Evolutionary conservation across 2,329 filamentous ascomycete species (phyloP), one percentile per base, ranked within the genome.

Genomic region (Neopestalotiopsis rosae): DNA sequence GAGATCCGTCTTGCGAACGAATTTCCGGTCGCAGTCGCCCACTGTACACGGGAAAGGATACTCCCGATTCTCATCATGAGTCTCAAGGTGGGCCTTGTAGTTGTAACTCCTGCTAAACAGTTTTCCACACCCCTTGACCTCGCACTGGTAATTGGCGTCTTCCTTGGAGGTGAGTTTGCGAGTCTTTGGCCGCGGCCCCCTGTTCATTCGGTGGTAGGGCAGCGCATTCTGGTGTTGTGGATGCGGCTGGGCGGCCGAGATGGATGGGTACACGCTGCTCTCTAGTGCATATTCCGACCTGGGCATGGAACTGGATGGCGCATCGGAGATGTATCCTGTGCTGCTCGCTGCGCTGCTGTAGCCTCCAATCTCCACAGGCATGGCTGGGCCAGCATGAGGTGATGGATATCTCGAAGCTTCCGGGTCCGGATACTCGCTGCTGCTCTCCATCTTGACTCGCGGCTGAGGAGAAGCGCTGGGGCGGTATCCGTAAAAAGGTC

Each of bases 61-160:
- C 74, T 89, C 88, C 68, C 92, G 87, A 69, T 88, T 87, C 14
- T 93, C 90, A 76, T 96, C 90, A 76, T 97, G 94, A 1, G 91
- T 95, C 76, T 95, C 91, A 86, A 95, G 87, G 78, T 97, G 94
- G 38, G 94, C 92, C 76, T 93, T 94, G 82, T 91, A 94, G 81
- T 97, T 97, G 83, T 95, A 97, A 75, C 89, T 91, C 71, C 94
- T 86, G 72, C 93, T 93, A 78, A 97, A 97, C 17, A 91, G 87
- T 78, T 92, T 93, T 6, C 91, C 90, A 76, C 94, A 97, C 1
- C 90, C 85, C 69, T 90, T 86, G 45, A 90, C 83, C 67, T 86
- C 83, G 77, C 94, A 97, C 71, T 88, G 85, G 79, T 89, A 92
- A 73, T 90, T 93, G 67, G 91, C 92, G 73, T 93, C 91, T 71